These are phyloP conservation scores for Fragaria nilgerrensis DNA, from an alignment of 306 rosid species.

Conservation along the genomic window DNA sequence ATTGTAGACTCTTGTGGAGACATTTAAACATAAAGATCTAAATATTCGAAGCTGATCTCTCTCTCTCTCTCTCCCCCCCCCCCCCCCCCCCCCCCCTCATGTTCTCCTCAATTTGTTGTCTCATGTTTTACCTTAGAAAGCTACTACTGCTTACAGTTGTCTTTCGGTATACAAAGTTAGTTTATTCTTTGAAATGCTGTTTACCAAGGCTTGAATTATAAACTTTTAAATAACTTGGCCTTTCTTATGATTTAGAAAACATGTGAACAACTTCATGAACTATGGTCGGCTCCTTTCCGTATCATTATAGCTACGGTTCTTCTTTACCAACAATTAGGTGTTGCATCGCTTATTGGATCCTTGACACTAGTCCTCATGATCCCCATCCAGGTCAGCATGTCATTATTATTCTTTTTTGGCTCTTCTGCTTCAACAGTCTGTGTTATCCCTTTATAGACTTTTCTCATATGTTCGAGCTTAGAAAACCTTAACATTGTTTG, in stretches of 20 bases:
- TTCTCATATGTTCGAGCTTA: neutral
- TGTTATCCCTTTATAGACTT: conserved; percentile 36
- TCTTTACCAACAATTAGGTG: conserved; percentile 90
- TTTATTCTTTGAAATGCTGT: neutral
- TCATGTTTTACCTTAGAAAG: neutral
- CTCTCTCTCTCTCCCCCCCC: no score
- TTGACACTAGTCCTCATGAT: conserved; percentile 56
- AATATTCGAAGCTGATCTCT: neutral
- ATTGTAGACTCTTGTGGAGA: neutral
- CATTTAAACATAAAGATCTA: neutral
- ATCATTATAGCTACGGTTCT: conserved; percentile 67
- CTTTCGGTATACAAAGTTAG: neutral
- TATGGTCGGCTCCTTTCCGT: conserved; percentile 93
- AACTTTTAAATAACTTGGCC: conserved; percentile 2
- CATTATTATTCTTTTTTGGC: neutral
- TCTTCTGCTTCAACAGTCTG: neutral
- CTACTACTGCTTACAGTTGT: neutral
- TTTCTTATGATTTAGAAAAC: conserved; percentile 51
- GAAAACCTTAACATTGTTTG: neutral
- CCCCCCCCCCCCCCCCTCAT: no score
- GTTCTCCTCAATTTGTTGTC: neutral
- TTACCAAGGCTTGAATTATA: neutral
- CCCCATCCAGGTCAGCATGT: conserved; percentile 66
- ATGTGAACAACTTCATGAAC: conserved; percentile 75
- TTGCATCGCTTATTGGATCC: conserved; percentile 77